phyloP scores from a whole-genome alignment of 306 rosid species.

The Canavalia gladiata region DNA sequence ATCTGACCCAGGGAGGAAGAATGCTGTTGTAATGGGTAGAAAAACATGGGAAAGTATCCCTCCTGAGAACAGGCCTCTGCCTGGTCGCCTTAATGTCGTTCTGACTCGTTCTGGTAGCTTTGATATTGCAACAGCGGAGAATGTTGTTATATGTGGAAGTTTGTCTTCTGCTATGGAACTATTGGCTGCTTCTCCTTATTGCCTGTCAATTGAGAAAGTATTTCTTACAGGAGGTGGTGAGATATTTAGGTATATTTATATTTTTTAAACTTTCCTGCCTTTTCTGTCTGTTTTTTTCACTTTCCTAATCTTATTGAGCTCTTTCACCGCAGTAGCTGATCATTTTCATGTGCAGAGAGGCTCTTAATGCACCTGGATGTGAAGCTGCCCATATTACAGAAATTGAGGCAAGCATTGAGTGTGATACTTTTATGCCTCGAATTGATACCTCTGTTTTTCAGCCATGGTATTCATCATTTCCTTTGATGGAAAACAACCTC shows the following conservation, averaged over 20 bases:
- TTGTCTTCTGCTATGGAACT: constrained; percentile 87
- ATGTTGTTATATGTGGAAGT: constrained; percentile 91
- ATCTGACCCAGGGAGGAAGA: constrained; percentile 83
- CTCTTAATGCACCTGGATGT: constrained; percentile 87
- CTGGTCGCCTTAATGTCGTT: constrained; percentile 93
- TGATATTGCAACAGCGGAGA: constrained; percentile 93
- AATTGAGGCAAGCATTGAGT: constrained; percentile 75
- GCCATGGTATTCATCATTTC: constrained; percentile 94
- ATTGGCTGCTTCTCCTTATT: constrained; percentile 90
- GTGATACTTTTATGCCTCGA: constrained; percentile 82
- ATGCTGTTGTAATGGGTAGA: constrained; percentile 95
- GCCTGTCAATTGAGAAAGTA: constrained; percentile 92
- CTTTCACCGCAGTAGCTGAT: constrained; percentile 37
- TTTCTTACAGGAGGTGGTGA: constrained; percentile 93
- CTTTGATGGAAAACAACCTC: constrained; percentile 72
- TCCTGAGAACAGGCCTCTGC: constrained; percentile 70
- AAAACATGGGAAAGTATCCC: constrained; percentile 94
- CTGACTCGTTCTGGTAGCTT: constrained; percentile 94
- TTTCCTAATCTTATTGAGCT: constrained; percentile 34
- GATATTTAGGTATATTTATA: constrained; percentile 69
- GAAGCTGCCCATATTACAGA: constrained; percentile 94
- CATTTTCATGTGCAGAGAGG: constrained; percentile 71
- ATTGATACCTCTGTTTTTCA: constrained; percentile 81
- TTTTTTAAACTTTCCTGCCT: constrained; percentile 3
- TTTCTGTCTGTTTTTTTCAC: constrained; percentile 16